Evolutionary conservation across 164 flowering plant species (phyloP).

Genomic region (Amborella trichopoda): DNA sequence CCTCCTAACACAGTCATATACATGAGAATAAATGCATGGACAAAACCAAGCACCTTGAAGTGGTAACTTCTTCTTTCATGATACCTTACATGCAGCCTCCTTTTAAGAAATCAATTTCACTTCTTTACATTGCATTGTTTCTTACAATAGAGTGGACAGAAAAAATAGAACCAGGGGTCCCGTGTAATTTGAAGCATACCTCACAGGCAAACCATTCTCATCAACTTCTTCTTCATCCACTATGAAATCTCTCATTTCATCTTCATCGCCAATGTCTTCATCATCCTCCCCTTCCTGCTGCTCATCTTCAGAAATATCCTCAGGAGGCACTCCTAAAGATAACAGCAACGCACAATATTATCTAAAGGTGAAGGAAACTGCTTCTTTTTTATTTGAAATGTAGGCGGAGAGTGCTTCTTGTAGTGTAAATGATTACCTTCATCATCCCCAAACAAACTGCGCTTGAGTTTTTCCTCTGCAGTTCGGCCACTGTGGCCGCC

Average conservation of each 20-base stretch:
- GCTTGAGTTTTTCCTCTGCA: constrained; percentile 76
- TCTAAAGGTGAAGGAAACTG: too few species aligned
- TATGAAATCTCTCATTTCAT: constrained; percentile 96
- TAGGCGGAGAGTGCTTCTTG: neutral
- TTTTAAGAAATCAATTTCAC: too few species aligned
- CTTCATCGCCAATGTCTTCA: constrained; percentile 68
- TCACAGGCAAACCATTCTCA: constrained; percentile 63
- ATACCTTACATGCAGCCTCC: too few species aligned
- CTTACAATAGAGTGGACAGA: too few species aligned
- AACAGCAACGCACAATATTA: too few species aligned
- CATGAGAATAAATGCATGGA: too few species aligned
- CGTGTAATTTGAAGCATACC: constrained; percentile 21
- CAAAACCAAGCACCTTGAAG: too few species aligned
- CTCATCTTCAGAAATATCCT: constrained; percentile 83
- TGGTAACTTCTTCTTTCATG: too few species aligned
- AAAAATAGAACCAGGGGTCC: too few species aligned
- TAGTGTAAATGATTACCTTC: constrained; percentile 34
- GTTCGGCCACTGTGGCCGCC: constrained; percentile 45
- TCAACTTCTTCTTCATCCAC: constrained; percentile 83
- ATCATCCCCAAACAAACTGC: constrained; percentile 73
- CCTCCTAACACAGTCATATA: constrained; percentile 38
- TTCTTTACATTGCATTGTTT: too few species aligned
- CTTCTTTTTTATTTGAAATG: too few species aligned
- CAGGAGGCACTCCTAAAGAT: constrained; percentile 31
- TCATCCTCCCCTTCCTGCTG: constrained; percentile 61